Evolutionary conservation across 78 protist genomes (phyloP).

Genomic region (Emiliania huxleyi): DNA sequence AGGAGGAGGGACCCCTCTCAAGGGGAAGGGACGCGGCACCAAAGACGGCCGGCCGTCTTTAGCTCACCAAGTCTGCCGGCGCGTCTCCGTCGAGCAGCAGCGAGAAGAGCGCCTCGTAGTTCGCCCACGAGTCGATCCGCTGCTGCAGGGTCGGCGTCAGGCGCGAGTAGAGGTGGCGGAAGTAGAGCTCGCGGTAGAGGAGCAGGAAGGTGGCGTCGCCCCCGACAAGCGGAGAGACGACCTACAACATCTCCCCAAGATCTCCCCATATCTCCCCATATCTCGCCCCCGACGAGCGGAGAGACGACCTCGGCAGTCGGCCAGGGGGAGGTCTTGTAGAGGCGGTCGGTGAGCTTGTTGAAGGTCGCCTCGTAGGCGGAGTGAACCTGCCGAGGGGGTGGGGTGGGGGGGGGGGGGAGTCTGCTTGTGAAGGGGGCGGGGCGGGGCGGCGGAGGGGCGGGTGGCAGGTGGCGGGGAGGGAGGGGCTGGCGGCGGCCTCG

Average conservation of each 20-base stretch:
- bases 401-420: too few species aligned
- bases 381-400: too few species aligned
- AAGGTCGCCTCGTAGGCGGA: not conserved
- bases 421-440: too few species aligned
- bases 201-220: too few species aligned
- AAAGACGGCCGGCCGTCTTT: too few species aligned
- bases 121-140: conserved; percentile 70
- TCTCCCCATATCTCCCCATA: too few species aligned
- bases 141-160: conserved; percentile 62
- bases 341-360: conserved; percentile 29
- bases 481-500: not conserved
- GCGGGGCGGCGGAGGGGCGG: too few species aligned
- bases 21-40: too few species aligned
- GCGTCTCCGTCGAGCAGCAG: conserved; percentile 39
- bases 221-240: not conserved
- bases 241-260: not conserved
- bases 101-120: conserved; percentile 77
- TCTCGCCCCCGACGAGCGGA: not conserved
- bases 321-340: conserved; percentile 31
- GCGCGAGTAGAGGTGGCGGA: conserved; percentile 81
- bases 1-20: too few species aligned
- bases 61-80: too few species aligned
- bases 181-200: conserved; percentile 86
- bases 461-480: too few species aligned
- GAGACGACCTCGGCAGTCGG: not conserved